These are phyloP conservation scores for Neonothopanus nambi DNA, from an alignment of 1,284 basidiomycete genomes.

Conservation along the genomic window DNA sequence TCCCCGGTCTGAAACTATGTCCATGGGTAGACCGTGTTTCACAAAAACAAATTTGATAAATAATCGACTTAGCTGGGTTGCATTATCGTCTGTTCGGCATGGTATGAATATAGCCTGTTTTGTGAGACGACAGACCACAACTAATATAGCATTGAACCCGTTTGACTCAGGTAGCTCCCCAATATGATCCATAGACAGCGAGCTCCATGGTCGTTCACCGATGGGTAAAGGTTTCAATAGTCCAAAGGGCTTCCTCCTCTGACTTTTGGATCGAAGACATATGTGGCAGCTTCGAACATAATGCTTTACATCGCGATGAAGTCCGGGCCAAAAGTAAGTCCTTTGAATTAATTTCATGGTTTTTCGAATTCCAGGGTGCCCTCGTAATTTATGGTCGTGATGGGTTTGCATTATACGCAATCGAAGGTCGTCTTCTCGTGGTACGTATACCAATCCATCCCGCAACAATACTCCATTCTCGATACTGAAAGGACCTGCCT, in stretches of 20 bases:
- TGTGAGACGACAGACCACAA: conserved; percentile 23
- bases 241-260: neutral
- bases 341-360: conserved; percentile 27
- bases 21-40: conserved; percentile 9
- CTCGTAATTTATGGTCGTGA: conserved; percentile 15
- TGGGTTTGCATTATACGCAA: neutral
- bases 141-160: conserved; percentile 30
- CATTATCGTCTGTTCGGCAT: conserved; percentile 5
- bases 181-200: conserved; percentile 19
- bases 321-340: too few relatives aligned
- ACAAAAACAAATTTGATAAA: neutral
- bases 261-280: neutral
- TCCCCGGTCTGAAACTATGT: neutral
- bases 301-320: conserved; percentile 15
- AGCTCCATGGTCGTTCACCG: conserved; percentile 14
- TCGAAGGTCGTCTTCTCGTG: neutral
- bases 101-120: conserved; percentile 24
- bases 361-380: conserved; percentile 35
- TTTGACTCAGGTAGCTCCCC: conserved; percentile 27
- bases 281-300: conserved; percentile 16
- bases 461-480: conserved; percentile 7
- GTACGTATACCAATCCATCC: conserved; percentile 16
- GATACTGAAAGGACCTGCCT: conserved; percentile 18
- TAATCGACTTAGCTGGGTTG: neutral
- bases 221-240: conserved; percentile 9